These are phyloP conservation scores for Marasmius fiardii DNA, from an alignment of 1,284 basidiomycete genomes.

Conservation along the genomic window DNA sequence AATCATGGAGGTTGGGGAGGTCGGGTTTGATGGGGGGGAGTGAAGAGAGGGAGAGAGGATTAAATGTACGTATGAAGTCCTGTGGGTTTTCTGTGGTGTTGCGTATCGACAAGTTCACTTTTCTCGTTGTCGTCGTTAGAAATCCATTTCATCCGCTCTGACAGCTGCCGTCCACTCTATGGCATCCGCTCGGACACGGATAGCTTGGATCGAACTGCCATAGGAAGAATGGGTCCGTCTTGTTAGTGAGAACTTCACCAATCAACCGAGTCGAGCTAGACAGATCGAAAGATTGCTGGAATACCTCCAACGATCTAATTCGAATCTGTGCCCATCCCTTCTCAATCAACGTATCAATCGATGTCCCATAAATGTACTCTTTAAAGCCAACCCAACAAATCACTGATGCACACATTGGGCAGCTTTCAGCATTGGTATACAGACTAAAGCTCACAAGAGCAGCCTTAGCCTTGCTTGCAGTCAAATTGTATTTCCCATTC, in stretches of 20 bases:
- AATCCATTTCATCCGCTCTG: too few relatives aligned
- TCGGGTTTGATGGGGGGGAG: too few relatives aligned
- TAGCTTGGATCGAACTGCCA: conserved; percentile 19
- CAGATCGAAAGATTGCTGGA: conserved; percentile 14
- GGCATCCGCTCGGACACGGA: conserved; percentile 17
- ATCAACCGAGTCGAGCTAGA: conserved; percentile 13
- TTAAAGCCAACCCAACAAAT: conserved; percentile 19
- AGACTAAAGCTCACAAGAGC: conserved; percentile 12
- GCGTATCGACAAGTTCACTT: too few relatives aligned
- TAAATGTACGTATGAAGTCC: too few relatives aligned
- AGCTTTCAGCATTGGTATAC: conserved; percentile 19
- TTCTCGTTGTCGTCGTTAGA: too few relatives aligned
- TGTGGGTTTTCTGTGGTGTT: too few relatives aligned
- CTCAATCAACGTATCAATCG: conserved; percentile 15
- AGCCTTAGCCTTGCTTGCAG: conserved; percentile 11
- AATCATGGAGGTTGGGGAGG: too few relatives aligned
- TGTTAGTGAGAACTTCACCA: conserved; percentile 17
- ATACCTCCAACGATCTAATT: conserved; percentile 15
- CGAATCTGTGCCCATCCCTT: conserved; percentile 19
- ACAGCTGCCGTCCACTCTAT: conserved; percentile 8
- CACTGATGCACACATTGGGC: conserved; percentile 21
- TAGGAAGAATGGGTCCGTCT: conserved; percentile 17
- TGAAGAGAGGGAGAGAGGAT: too few relatives aligned
- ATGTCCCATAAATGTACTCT: conserved; percentile 21
- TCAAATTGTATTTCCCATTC: conserved; percentile 15